phyloP scores from a whole-genome alignment of 2,329 filamentous ascomycete species.

The Colletotrichum sp. region DNA sequence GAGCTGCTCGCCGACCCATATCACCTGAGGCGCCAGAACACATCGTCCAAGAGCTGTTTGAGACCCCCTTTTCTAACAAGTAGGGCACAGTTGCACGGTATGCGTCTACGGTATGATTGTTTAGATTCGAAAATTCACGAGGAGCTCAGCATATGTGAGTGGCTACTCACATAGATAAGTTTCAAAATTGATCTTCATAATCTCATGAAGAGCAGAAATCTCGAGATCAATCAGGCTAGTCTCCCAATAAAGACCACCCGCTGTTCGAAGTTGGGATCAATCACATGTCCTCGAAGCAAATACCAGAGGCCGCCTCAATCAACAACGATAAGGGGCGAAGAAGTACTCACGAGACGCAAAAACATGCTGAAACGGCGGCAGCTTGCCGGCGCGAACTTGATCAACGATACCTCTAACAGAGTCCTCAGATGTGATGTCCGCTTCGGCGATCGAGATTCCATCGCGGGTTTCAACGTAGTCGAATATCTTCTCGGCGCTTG shows the following conservation, averaged over 20 bases:
- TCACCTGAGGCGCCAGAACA: conserved; percentile 34
- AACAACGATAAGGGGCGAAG: not conserved
- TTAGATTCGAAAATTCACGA: no score
- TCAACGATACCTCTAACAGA: conserved; percentile 38
- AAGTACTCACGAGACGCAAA: conserved; percentile 31
- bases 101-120: conserved; percentile 23
- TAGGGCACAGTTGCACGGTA: conserved; percentile 36
- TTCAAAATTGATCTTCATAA: conserved; percentile 28
- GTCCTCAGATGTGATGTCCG: conserved; percentile 32
- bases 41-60: conserved; percentile 34
- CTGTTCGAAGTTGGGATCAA: conserved; percentile 15
- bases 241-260: conserved; percentile 27
- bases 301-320: not conserved
- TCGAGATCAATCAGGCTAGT: conserved; percentile 26
- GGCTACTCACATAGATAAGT: conserved; percentile 33
- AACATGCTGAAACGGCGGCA: conserved; percentile 43
- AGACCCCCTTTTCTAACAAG: conserved; percentile 27
- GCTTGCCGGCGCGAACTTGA: conserved; percentile 33
- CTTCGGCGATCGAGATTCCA: conserved; percentile 35
- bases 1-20: conserved; percentile 22
- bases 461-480: conserved; percentile 30
- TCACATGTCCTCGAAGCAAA: not conserved
- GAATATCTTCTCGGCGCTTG: conserved; percentile 36
- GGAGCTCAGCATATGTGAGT: no score
- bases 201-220: conserved; percentile 23